Evolutionary conservation across 768 basidiomycete species (phyloP).

Genomic region (Russula emetica): DNA sequence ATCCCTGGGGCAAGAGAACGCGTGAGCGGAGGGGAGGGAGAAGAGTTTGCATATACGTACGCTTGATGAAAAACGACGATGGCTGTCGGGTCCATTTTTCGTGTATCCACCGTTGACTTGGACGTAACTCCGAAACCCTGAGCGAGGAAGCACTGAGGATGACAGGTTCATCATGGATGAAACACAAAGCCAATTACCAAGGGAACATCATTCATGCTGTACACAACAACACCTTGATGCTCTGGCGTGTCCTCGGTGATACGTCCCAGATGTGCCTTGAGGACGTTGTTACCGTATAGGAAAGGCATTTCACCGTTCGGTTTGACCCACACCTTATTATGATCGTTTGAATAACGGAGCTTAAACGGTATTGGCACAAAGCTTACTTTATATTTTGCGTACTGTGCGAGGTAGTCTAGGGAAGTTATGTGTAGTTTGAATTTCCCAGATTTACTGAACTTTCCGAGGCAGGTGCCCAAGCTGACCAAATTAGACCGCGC

Average conservation of each 20-base stretch:
- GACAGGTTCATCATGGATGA: constrained; percentile 3
- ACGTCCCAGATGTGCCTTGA: constrained; percentile 97
- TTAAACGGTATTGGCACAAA: neutral
- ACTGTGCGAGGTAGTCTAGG: constrained; percentile 89
- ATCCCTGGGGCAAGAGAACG: constrained; percentile 51
- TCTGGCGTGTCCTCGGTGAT: constrained; percentile 99
- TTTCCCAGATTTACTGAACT: constrained; percentile 95
- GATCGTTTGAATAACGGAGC: neutral
- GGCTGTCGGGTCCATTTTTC: constrained; percentile 94
- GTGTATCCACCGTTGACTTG: constrained; percentile 89
- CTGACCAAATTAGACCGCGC: constrained; percentile 89
- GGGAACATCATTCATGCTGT: constrained; percentile 92
- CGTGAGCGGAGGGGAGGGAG: neutral
- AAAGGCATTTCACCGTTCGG: constrained; percentile 99
- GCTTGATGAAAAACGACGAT: constrained; percentile 99
- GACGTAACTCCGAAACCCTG: constrained; percentile 98
- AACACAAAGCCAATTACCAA: constrained; percentile 46
- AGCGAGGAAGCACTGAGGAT: constrained; percentile 5
- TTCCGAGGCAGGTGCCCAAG: constrained; percentile 95
- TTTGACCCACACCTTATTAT: constrained; percentile 90
- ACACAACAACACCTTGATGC: constrained; percentile 96
- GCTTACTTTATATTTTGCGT: constrained; percentile 93
- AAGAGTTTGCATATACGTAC: constrained; percentile 42
- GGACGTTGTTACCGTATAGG: constrained; percentile 96
- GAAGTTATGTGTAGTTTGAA: constrained; percentile 96